phyloP scores from a whole-genome alignment of 495 filamentous ascomycete species.

The Aspergillus ostianus region DNA sequence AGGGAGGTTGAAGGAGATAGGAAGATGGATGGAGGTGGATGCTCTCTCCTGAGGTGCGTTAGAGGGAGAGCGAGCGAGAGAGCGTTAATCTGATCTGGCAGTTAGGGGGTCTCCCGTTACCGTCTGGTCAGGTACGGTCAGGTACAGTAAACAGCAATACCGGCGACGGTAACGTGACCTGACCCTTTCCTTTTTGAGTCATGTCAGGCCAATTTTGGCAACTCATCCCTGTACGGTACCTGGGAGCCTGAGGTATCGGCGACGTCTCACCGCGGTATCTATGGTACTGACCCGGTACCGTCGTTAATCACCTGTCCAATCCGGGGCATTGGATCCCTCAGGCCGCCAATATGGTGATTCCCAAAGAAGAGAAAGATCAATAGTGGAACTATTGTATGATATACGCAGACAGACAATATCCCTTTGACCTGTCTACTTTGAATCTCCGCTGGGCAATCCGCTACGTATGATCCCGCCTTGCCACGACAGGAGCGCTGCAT shows the following conservation, averaged over 20 bases:
- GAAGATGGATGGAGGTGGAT: conserved; percentile 20
- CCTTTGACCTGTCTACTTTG: neutral
- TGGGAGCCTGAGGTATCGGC: neutral
- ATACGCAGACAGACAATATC: neutral
- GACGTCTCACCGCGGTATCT: neutral
- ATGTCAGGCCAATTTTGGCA: no score
- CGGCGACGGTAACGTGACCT: no score
- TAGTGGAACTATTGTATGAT: neutral
- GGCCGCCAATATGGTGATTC: conserved; percentile 12
- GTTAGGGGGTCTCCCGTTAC: conserved; percentile 13
- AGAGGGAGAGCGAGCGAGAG: conserved; percentile 11
- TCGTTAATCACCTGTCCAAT: conserved; percentile 15
- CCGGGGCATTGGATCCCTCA: conserved; percentile 10
- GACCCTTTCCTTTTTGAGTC: no score
- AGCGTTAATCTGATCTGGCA: conserved; percentile 10
- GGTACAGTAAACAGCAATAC: no score
- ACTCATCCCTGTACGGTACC: no score
- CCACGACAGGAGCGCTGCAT: neutral
- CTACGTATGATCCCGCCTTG: neutral
- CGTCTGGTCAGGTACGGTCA: no score
- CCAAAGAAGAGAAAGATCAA: neutral
- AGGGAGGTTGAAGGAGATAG: conserved; percentile 18
- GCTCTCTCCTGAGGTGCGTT: conserved; percentile 30
- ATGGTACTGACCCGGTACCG: neutral
- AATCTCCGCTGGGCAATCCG: neutral